A percentile compares a stretch with the other conserved stretches of the same genome.
Evolutionary conservation across 768 basidiomycete genomes (phyloP).

Genomic region (Cyclocybe aegerita): DNA sequence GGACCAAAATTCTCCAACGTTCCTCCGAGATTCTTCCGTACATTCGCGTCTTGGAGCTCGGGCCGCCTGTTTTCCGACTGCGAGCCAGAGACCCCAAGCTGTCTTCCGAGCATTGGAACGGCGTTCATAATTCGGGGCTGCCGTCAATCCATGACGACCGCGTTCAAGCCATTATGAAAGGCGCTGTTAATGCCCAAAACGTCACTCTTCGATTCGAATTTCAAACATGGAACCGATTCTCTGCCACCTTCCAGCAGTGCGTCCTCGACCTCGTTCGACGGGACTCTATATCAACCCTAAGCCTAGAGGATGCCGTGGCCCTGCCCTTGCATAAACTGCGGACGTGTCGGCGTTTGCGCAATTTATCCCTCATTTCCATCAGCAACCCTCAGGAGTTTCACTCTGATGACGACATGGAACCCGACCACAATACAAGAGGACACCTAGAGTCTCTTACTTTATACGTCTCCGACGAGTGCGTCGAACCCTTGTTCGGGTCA

Average conservation of each 20-base stretch:
- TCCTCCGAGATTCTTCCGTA: slow-evolving; percentile 7
- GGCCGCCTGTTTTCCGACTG: slow-evolving; percentile 13
- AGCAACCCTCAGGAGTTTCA: not conserved
- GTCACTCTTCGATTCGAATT: slow-evolving; percentile 15
- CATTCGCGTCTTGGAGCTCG: slow-evolving; percentile 10
- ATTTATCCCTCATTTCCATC: slow-evolving; percentile 11
- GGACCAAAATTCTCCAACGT: slow-evolving; percentile 1
- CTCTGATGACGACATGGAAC: not conserved
- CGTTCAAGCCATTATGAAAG: slow-evolving; percentile 3
- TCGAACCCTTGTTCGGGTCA: not conserved
- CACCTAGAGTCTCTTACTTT: slow-evolving; percentile 10
- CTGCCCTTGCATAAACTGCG: slow-evolving; percentile 6
- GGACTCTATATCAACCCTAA: slow-evolving; percentile 7
- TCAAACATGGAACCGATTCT: slow-evolving; percentile 11
- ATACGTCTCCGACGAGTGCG: slow-evolving; percentile 11
- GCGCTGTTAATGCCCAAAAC: slow-evolving; percentile 1
- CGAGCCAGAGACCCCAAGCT: not conserved
- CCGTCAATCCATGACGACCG: slow-evolving; percentile 13
- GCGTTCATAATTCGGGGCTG: not conserved
- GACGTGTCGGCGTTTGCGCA: slow-evolving; percentile 1
- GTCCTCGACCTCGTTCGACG: slow-evolving; percentile 4
- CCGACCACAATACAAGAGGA: not conserved
- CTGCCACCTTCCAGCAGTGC: slow-evolving; percentile 2
- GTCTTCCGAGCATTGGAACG: slow-evolving; percentile 6
- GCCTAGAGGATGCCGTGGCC: slow-evolving; percentile 9